Evolutionary conservation across 495 filamentous ascomycete species (phyloP).

Genomic region (Thermochaetoides thermophila): DNA sequence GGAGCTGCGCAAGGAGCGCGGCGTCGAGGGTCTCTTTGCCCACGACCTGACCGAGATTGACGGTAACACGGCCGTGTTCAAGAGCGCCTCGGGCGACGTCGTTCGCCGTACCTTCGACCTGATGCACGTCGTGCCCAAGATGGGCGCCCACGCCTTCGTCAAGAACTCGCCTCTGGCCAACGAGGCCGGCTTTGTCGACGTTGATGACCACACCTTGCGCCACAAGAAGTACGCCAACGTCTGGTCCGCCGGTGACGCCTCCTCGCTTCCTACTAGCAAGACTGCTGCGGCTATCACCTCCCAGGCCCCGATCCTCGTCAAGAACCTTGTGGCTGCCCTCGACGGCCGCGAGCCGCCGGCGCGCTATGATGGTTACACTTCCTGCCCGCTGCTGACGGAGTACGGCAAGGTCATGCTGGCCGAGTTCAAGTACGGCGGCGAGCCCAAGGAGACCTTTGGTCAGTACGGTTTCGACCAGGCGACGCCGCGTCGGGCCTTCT

Average conservation of each 20-base stretch:
- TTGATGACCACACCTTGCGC: conserved; percentile 43
- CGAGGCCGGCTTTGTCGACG: conserved; percentile 48
- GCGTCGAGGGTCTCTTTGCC: conserved; percentile 50
- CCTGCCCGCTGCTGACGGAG: conserved; percentile 50
- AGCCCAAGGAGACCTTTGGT: conserved; percentile 54
- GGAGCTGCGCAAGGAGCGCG: conserved; percentile 43
- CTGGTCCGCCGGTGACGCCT: conserved; percentile 56
- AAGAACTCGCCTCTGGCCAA: conserved; percentile 44
- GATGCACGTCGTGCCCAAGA: conserved; percentile 47
- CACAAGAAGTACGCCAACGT: conserved; percentile 50
- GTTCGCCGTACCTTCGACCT: conserved; percentile 43
- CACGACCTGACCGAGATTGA: conserved; percentile 51
- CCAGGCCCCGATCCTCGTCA: conserved; percentile 45
- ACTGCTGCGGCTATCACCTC: conserved; percentile 52
- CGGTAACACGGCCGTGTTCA: conserved; percentile 40
- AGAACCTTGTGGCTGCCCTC: conserved; percentile 37
- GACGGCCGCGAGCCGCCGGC: conserved; percentile 39
- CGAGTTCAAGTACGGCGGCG: conserved; percentile 61
- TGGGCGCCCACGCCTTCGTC: conserved; percentile 44
- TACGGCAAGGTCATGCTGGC: conserved; percentile 54
- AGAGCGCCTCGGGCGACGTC: conserved; percentile 19
- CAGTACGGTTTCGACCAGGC: conserved; percentile 43
- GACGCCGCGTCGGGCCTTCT: conserved; percentile 40
- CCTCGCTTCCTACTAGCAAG: conserved; percentile 51
- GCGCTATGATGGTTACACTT: conserved; percentile 52